phyloP scores from a whole-genome alignment of 768 basidiomycete genomes.

The Macrolepiota albuminosa region DNA sequence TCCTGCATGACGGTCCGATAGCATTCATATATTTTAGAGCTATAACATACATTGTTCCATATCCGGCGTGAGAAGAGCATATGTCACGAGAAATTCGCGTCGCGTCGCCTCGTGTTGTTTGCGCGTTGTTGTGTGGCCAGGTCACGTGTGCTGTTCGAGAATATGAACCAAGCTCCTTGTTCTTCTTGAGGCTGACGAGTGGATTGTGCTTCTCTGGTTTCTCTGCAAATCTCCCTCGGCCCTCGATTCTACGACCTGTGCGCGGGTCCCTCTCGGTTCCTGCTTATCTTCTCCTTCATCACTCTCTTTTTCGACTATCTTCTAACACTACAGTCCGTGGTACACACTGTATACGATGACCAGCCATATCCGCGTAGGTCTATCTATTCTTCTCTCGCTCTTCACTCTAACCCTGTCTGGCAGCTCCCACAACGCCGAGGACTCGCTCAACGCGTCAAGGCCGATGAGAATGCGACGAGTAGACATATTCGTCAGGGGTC shows the following conservation, averaged over 20 bases:
- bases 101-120: slow-evolving; percentile 30
- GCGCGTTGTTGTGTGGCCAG: slow-evolving; percentile 19
- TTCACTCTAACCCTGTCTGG: slow-evolving; percentile 11
- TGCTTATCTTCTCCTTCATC: slow-evolving; percentile 24
- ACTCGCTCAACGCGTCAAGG: slow-evolving; percentile 62
- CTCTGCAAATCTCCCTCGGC: slow-evolving; percentile 19
- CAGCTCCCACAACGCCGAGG: slow-evolving; percentile 69
- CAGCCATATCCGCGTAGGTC: slow-evolving; percentile 56
- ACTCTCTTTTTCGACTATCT: slow-evolving; percentile 18
- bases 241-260: slow-evolving; percentile 15
- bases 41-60: not conserved
- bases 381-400: slow-evolving; percentile 9
- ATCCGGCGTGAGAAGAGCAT: slow-evolving; percentile 7
- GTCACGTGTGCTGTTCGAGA: slow-evolving; percentile 31
- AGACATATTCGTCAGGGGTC: slow-evolving; percentile 64
- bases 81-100: slow-evolving; percentile 23
- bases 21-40: not conserved
- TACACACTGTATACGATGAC: slow-evolving; percentile 41
- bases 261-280: slow-evolving; percentile 12
- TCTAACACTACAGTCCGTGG: slow-evolving; percentile 20
- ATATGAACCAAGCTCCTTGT: slow-evolving; percentile 23
- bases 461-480: slow-evolving; percentile 74
- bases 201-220: slow-evolving; percentile 20
- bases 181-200: slow-evolving; percentile 34
- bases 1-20: not conserved